These are phyloP conservation scores for Volvox africanus DNA, from an alignment of 139 green algal genomes.

Conservation along the genomic window DNA sequence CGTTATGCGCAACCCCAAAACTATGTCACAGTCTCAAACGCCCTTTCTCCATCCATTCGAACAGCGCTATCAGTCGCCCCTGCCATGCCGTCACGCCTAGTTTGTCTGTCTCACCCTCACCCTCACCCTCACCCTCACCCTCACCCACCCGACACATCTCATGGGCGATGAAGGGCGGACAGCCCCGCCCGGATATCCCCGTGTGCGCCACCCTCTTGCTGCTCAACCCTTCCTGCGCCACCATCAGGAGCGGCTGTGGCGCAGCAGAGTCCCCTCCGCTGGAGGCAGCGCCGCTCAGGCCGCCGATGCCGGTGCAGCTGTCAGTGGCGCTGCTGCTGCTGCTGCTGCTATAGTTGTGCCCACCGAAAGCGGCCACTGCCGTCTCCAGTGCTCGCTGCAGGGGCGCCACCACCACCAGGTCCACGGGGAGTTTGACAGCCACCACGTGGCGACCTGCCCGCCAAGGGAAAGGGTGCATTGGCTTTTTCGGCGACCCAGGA, in stretches of 20 bases:
- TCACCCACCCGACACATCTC: slow-evolving; percentile 58
- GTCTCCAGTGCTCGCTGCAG: slow-evolving; percentile 69
- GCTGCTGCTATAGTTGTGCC: neutral
- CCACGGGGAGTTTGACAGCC: slow-evolving; percentile 27
- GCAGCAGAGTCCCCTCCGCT: neutral
- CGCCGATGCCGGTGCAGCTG: neutral
- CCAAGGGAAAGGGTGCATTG: too few relatives aligned
- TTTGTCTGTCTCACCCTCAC: neutral
- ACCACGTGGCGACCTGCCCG: slow-evolving; percentile 12
- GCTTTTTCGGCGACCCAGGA: too few relatives aligned
- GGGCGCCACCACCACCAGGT: slow-evolving; percentile 64
- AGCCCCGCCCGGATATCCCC: slow-evolving; percentile 56
- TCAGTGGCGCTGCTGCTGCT: slow-evolving; percentile 10
- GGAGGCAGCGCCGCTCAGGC: neutral
- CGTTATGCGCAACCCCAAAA: too few relatives aligned
- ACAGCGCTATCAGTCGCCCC: too few relatives aligned
- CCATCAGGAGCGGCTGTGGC: slow-evolving; percentile 64
- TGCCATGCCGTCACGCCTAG: too few relatives aligned
- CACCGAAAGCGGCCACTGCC: slow-evolving; percentile 61
- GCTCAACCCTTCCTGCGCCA: slow-evolving; percentile 44
- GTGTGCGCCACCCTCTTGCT: slow-evolving; percentile 38
- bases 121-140: neutral
- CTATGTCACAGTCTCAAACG: too few relatives aligned
- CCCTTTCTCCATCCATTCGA: too few relatives aligned
- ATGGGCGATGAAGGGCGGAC: slow-evolving; percentile 64